Evolutionary conservation across 1,284 basidiomycete genomes (phyloP), one percentile per base, ranked within the genome.

Genomic region (Puccinia horiana): DNA sequence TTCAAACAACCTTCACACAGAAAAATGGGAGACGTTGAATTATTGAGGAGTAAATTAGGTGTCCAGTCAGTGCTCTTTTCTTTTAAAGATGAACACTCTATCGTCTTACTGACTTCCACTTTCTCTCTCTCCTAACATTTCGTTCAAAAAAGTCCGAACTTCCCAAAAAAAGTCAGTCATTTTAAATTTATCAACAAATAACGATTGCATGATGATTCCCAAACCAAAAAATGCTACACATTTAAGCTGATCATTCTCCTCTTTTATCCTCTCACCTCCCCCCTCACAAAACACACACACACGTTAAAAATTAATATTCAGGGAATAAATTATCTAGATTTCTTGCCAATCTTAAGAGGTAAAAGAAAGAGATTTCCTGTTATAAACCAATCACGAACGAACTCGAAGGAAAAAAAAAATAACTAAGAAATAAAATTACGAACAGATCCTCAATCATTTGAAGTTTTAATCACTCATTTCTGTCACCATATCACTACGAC

Each of bases 401-500:
- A n/a, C n/a, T n/a, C n/a, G 61, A 18, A 14, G 16, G 18, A 63
- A 14, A 32, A 20, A 11, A n/a, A 20, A 14, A 29, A 61, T 61
- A 44, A 74, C 72, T 23, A 35, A 35, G 5, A 35, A 18, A 1
- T 2, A 35, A 61, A 72, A 72, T 9, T 29, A 74, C 56, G 18
- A 42, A 44, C n/a, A 82, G 86, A 87, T 81, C 86, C 87, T 18
- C 76, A 86, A 52, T 84, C 85, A 2, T 87, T 87, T 70, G 87
- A 87, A 85, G 92, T 92, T 0, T 91, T 99, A 77, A 93, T 98
- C 86, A 95, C 95, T 40, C 93, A 98, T 88, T 90, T 99, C 83
- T 87, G 94, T 82, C 90, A 94, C 87, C 96, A 94, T 87, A 89
- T 99, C 86, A 93, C 92, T 79, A 94, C 93, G 44, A 85, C 85